A percentile compares a stretch with the other conserved stretches of the same genome.
Evolutionary conservation across 2,329 filamentous ascomycete genomes (phyloP).

Genomic region (Rutstroemia sp.): DNA sequence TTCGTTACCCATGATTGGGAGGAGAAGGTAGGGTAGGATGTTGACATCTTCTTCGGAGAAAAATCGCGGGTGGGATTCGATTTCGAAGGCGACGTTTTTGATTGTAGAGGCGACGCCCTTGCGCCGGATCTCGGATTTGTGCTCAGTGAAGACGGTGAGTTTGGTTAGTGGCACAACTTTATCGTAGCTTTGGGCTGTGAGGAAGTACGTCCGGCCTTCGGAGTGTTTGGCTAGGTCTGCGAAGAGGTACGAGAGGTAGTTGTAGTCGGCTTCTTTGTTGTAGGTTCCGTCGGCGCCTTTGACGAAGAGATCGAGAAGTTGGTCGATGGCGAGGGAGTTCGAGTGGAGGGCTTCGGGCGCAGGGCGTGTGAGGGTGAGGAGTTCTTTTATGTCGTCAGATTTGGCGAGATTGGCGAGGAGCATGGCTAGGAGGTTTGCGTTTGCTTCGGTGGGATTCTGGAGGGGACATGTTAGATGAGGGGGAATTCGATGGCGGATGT

Average conservation of each 20-base stretch:
- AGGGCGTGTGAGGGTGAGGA: constrained; percentile 61
- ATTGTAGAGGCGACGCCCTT: constrained; percentile 95
- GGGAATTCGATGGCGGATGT: constrained; percentile 4
- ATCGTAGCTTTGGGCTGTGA: constrained; percentile 68
- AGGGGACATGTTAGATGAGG: background rate
- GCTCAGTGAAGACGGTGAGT: constrained; percentile 89
- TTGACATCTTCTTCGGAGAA: constrained; percentile 67
- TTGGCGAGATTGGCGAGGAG: constrained; percentile 88
- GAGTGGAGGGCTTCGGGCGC: constrained; percentile 63
- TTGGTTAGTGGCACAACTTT: constrained; percentile 83
- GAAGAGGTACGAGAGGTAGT: constrained; percentile 92
- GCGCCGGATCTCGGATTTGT: constrained; percentile 72
- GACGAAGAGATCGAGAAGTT: constrained; percentile 92
- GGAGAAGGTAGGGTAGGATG: constrained; percentile 78
- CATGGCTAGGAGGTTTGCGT: constrained; percentile 83
- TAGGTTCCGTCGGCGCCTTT: constrained; percentile 77
- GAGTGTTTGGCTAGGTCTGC: constrained; percentile 83
- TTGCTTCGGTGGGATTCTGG: constrained; percentile 65
- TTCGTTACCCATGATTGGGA: constrained; percentile 82
- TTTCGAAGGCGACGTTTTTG: constrained; percentile 86
- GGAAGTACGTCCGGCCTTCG: constrained; percentile 68
- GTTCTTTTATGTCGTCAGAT: constrained; percentile 60
- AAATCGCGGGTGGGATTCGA: constrained; percentile 63
- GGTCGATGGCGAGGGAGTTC: constrained; percentile 72
- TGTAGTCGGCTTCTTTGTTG: constrained; percentile 79